Conservation (phyloP, 176 grass and related monocot species). For the Ensete ventricosum region DNA sequence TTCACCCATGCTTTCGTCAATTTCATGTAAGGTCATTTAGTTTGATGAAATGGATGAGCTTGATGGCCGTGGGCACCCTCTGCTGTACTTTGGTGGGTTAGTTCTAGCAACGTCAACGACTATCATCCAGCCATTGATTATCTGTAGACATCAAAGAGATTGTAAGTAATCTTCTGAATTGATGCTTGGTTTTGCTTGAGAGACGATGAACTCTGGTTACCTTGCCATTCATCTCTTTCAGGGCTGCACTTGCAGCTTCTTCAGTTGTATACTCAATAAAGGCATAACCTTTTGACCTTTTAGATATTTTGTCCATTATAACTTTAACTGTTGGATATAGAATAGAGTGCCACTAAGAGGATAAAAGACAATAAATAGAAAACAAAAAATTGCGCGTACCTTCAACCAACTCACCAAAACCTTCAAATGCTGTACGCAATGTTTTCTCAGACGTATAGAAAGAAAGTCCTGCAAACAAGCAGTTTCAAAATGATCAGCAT, state of each 20-base stretch:
- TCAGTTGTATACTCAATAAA: constrained; percentile 90
- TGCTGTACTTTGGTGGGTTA: constrained; percentile 30
- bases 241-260: constrained; percentile 77
- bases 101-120: constrained; percentile 78
- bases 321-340: constrained; percentile 56
- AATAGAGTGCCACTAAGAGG: constrained; percentile 11
- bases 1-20: constrained; percentile 13
- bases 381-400: constrained; percentile 31
- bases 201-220: constrained; percentile 18
- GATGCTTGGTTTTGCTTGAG: neutral
- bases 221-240: constrained; percentile 95
- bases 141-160: constrained; percentile 34
- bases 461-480: constrained; percentile 50
- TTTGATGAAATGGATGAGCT: constrained; percentile 19
- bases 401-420: constrained; percentile 84
- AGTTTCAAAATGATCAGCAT: neutral
- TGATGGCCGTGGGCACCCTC: constrained; percentile 14
- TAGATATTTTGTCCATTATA: constrained; percentile 97
- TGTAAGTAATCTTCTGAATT: neutral
- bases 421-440: constrained; percentile 69
- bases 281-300: constrained; percentile 89
- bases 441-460: constrained; percentile 94
- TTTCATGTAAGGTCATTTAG: constrained; percentile 15
- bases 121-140: constrained; percentile 98
- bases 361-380: neutral